phyloP scores from a whole-genome alignment of 2,329 filamentous ascomycete species.

The Davidsoniella eucalypti region DNA sequence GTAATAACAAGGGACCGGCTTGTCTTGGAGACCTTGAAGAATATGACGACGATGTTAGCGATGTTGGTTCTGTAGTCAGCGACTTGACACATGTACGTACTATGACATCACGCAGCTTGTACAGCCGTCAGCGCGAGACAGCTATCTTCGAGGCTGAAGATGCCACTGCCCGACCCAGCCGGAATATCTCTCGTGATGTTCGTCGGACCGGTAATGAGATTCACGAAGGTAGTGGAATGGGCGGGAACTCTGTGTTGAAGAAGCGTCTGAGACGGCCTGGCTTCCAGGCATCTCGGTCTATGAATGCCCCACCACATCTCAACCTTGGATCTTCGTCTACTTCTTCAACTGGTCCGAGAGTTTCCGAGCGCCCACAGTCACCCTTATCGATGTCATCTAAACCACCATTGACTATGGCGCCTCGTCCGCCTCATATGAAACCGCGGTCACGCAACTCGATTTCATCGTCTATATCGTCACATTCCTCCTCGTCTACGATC shows the following conservation, averaged over 20 bases:
- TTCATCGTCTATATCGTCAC: constrained; percentile 5
- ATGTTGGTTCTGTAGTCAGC: constrained; percentile 12
- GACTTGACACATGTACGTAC: constrained; percentile 12
- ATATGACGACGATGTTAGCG: constrained; percentile 11
- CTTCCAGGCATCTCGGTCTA: constrained; percentile 18
- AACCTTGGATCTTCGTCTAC: constrained; percentile 19
- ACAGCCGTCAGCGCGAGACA: constrained; percentile 11
- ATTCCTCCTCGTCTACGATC: constrained; percentile 4
- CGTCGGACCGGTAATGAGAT: constrained; percentile 16
- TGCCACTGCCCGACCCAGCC: constrained; percentile 4
- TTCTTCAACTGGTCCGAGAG: neutral
- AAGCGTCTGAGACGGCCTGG: constrained; percentile 19
- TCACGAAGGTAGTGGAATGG: constrained; percentile 20
- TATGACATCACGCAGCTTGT: constrained; percentile 12
- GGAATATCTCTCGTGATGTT: constrained; percentile 5
- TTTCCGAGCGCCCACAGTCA: constrained; percentile 4
- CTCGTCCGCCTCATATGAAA: constrained; percentile 7
- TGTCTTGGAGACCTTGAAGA: constrained; percentile 9
- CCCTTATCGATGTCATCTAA: constrained; percentile 5
- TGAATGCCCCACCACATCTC: constrained; percentile 19
- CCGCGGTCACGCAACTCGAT: constrained; percentile 1
- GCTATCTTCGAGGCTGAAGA: constrained; percentile 12
- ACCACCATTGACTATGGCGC: constrained; percentile 11
- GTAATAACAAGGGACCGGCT: constrained; percentile 4
- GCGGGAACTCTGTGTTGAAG: constrained; percentile 18